Evolutionary conservation across 495 filamentous ascomycete species (phyloP), one percentile per base, ranked within the genome.

Genomic region (Achaetomiella virescens): DNA sequence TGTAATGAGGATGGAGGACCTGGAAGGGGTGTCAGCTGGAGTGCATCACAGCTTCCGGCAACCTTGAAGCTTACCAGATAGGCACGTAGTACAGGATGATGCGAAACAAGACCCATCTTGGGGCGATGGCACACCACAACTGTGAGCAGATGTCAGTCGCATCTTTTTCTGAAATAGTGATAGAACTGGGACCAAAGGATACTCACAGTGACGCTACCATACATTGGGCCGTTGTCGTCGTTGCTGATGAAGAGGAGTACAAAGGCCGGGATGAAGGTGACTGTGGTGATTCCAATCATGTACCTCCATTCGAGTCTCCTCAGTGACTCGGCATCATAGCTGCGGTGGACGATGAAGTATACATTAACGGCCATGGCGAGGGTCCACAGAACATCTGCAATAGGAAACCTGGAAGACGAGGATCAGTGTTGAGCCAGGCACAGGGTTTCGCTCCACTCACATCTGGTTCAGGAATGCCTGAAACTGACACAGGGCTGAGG

Each of bases 351-450:
- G n/a, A 75, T 73, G 8, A 77, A 64, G 45, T 69, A 74, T 20
- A 75, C 74, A 43, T 78, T 68, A 40, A 70, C 48, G 5, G 75
- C 73, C 74, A 76, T 78, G 24, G 68, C 70, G 0, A 77, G 63
- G n/a, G 75, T 76, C 75, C 75, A 78, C 1, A 74, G 42, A 2
- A 77, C 76, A 63, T 78, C 76, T n/a, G 76, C 72, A 2, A 75
- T 54, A 1, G 74, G 72, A 52, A 77, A 77, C 72, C 76, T 78
- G 37, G 0, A 14, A 14, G 42, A 42, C 51, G 1, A n/a, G 21
- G n/a, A 9, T 7, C 1, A 12, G 18, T 20, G 40, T 8, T 1
- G 12, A 29, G 18, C 56, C 25, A 56, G 33, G 15, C 6, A 27
- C 6, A 0, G 12, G 50, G 31, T 33, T 24, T 1, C 20, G 25